Evolutionary conservation across 1,284 basidiomycete genomes (phyloP), one percentile per base, ranked within the genome.

Genomic region (Pisolithus thermaeus): DNA sequence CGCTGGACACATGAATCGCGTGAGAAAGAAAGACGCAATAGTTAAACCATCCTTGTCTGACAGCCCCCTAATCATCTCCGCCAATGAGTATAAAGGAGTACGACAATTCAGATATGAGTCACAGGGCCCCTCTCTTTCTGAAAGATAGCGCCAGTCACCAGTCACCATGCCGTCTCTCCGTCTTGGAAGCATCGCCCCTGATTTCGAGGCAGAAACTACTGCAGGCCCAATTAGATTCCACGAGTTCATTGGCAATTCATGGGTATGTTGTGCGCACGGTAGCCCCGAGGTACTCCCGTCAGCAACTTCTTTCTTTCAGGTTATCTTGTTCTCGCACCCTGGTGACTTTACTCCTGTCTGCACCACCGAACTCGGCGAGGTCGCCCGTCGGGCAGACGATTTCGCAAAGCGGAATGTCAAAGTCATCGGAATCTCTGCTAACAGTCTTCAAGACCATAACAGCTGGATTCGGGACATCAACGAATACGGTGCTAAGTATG

Each of bases 311-410:
- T n/a, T n/a, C 47, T 16, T 35, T 36, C 49, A 88, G 86, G 84
- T 80, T 47, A 77, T 96, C 65, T 76, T 97, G 54, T 97, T 97
- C 79, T 93, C 90, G 36, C 96, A 98, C 72, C 96, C 95, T 1
- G 95, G 89, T 22, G 84, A 89, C 66, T 86, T 87, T 65, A 88
- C 86, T 23, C 87, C 87, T 44, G 84, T 95, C 49, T 96, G 92
- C 77, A 92, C 97, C 46, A 99, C 97, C 47, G 97, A 99, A 76
- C 86, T 99, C 47, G 94, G 92, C 50, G 95, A 97, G 66, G 93
- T 97, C 32, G 89, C 96, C 39, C 85, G 90, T 60, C 84, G 89
- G 55, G 78, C 80, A n/a, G 73, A 75, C 16, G 94, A 98, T 69
- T 99, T 98, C 69, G 75, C 69, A 22, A 83, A 84, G 64, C 89